These are phyloP conservation scores for Colletotrichum plurivorum DNA, from an alignment of 2,329 filamentous ascomycete genomes.

Conservation along the genomic window DNA sequence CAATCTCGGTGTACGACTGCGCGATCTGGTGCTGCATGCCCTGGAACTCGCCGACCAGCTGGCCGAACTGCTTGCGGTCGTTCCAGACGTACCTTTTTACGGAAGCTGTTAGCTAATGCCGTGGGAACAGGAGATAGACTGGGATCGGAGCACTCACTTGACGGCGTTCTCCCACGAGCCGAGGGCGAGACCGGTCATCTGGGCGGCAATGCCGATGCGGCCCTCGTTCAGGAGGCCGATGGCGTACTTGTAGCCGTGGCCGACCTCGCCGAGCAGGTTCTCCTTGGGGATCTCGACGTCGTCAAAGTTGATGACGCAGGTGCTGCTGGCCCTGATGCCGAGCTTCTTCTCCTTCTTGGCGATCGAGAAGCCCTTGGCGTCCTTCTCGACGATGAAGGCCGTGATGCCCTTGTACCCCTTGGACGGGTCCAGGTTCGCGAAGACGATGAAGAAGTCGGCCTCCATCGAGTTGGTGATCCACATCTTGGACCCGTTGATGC, in stretches of 20 bases:
- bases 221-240: constrained; percentile 96
- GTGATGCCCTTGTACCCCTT: constrained; percentile 98
- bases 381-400: constrained; percentile 95
- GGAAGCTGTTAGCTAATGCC: too few relatives aligned
- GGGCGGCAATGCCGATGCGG: constrained; percentile 96
- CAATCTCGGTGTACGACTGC: constrained; percentile 94
- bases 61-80: constrained; percentile 96
- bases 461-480: constrained; percentile 99
- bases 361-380: constrained; percentile 88
- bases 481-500: constrained; percentile 95
- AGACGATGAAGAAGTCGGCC: constrained; percentile 95
- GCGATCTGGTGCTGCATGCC: constrained; percentile 99
- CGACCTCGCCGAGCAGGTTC: constrained; percentile 89
- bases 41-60: constrained; percentile 95
- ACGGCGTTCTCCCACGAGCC: constrained; percentile 97
- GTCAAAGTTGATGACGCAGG: constrained; percentile 97
- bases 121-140: too few relatives aligned
- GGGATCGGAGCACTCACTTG: too few relatives aligned
- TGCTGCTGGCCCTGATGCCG: constrained; percentile 94
- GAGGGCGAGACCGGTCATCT: constrained; percentile 97
- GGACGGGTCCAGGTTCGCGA: constrained; percentile 92
- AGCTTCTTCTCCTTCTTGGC: constrained; percentile 99
- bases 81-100: constrained; percentile 88
- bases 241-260: constrained; percentile 97
- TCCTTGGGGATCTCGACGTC: constrained; percentile 91